These are phyloP conservation scores for Tetrapisispora pingtungensis DNA, from an alignment of 805 yeast species.

Conservation along the genomic window DNA sequence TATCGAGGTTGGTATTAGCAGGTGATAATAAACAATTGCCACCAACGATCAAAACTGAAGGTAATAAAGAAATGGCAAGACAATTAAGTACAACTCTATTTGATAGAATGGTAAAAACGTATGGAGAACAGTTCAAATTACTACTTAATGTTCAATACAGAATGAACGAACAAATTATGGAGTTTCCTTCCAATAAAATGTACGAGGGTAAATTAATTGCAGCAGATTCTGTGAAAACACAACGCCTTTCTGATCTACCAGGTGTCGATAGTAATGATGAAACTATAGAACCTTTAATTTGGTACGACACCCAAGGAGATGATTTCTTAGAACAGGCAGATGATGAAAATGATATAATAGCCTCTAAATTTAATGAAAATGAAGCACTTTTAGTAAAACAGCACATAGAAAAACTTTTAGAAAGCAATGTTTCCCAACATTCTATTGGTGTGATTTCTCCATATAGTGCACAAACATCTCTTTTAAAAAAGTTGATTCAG, in stretches of 20 bases:
- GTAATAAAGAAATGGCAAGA: constrained; percentile 33
- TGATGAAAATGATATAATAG: constrained; percentile 25
- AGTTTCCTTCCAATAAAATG: constrained; percentile 58
- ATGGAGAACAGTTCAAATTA: constrained; percentile 39
- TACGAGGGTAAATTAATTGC: constrained; percentile 60
- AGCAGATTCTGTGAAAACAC: constrained; percentile 43
- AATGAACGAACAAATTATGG: constrained; percentile 73
- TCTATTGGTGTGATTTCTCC: constrained; percentile 85
- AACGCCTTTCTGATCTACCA: constrained; percentile 46
- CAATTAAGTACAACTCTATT: constrained; percentile 60
- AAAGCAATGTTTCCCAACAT: constrained; percentile 41
- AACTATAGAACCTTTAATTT: constrained; percentile 47
- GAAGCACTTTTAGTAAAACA: constrained; percentile 55
- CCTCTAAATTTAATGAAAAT: constrained; percentile 67
- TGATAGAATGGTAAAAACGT: constrained; percentile 56
- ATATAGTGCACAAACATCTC: constrained; percentile 74
- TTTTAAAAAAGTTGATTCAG: constrained; percentile 40
- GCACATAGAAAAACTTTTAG: constrained; percentile 45
- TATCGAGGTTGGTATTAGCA: constrained; percentile 61
- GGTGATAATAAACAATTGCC: constrained; percentile 92
- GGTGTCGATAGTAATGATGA: constrained; percentile 42
- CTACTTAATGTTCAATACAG: constrained; percentile 75
- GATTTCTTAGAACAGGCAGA: constrained; percentile 56
- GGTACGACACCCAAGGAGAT: constrained; percentile 94
- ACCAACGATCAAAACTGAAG: constrained; percentile 67